Evolutionary conservation across 805 yeast genomes (phyloP), one percentile per base, ranked within the genome.

Genomic region (Phaffomyces opuntiae): DNA sequence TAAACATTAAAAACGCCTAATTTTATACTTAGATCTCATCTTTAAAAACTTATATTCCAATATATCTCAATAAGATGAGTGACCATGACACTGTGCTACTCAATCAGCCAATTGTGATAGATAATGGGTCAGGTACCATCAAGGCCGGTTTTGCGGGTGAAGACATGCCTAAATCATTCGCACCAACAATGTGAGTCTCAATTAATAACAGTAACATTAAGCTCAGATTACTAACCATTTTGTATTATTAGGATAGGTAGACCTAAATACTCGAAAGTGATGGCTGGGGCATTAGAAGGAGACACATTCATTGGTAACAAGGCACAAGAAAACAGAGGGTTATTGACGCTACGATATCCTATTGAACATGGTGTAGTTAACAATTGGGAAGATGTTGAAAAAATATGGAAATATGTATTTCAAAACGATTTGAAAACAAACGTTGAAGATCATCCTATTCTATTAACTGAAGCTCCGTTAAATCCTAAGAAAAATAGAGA

Each of bases 61-160:
- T 5, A 29, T 29, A 29, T 5, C 17, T 29, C 13, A 21, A 48
- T 34, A 16, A 11, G 21, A 34, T 48, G 55, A 45, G 49, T 2
- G 51, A 48, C 33, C 7, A 39, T 3, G 46, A 43, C 8, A 48
- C 48, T 7, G 33, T 38, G 4, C 63, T 79, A 21, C 70, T 76
- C 45, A 83, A 83, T 56, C 91, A 84, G 61, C 89, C 90, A 4
- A 69, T 84, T 32, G 88, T 84, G 34, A 66, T 84, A n/a, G 91
- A 84, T 60, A 82, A 81, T 64, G 96, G 98, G 8, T 83, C 96
- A 4, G 95, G 96, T 1, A 73, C 75, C 35, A 69, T 90, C 45
- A 85, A 88, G 60, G 87, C 95, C 1, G 97, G 98, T 1, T 87
- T 90, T 63, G 95, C 96, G 0, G 96, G 97, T 21, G 95, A 86